A percentile compares a stretch with the other conserved stretches of the same genome.
Conservation (phyloP, 257 asterid genomes). For the Mitragyna speciosa region DNA sequence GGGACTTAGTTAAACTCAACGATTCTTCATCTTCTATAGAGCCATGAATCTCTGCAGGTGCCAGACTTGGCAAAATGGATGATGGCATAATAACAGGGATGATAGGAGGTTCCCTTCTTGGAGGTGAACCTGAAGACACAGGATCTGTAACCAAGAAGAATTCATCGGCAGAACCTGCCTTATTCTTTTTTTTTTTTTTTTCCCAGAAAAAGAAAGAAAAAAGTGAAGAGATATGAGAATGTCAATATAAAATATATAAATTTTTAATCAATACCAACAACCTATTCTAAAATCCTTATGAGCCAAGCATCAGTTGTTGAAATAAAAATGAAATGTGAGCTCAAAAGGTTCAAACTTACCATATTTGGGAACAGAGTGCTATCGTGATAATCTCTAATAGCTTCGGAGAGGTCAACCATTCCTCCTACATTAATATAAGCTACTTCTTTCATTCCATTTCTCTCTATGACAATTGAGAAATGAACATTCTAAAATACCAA, state of each 20-base stretch:
- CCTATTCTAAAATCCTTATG: neutral
- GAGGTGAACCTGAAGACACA: conserved; percentile 89
- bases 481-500: conserved; percentile 11
- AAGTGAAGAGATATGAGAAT: neutral
- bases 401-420: conserved; percentile 92
- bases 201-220: conserved; percentile 19
- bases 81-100: conserved; percentile 48
- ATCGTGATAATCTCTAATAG: conserved; percentile 91
- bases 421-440: conserved; percentile 49
- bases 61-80: conserved; percentile 56
- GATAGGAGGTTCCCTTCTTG: conserved; percentile 77
- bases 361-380: conserved; percentile 73
- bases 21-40: conserved; percentile 63
- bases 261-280: neutral
- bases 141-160: conserved; percentile 82
- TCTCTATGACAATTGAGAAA: conserved; percentile 3
- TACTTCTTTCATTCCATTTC: conserved; percentile 4
- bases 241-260: neutral
- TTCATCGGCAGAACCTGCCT: conserved; percentile 78
- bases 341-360: conserved; percentile 47
- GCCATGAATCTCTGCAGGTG: conserved; percentile 60
- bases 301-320: neutral
- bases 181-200: conserved; percentile 52
- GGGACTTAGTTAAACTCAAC: conserved; percentile 53
- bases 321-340: neutral